phyloP scores from a whole-genome alignment of 163 green algal species.

The Botryococcus braunii region DNA sequence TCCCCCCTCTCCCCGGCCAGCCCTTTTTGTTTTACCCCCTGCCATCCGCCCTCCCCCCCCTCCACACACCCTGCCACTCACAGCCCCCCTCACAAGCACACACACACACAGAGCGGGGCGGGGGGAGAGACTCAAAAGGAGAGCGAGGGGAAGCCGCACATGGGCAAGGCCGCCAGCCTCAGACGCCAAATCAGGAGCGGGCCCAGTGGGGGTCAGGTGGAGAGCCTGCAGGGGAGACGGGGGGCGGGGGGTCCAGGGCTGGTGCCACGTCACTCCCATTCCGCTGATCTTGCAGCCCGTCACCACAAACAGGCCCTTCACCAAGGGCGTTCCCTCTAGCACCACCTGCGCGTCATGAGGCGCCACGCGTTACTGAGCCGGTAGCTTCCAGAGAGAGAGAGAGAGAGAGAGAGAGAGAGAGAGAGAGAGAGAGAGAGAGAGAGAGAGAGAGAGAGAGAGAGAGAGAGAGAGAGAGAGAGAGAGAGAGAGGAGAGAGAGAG shows the following conservation, averaged over 20 bases:
- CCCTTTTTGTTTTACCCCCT: too few relatives aligned
- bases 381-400: too few relatives aligned
- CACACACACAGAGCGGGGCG: not conserved
- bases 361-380: too few relatives aligned
- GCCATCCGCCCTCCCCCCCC: too few relatives aligned
- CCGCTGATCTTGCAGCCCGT: constrained; percentile 31
- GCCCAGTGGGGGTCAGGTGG: too few relatives aligned
- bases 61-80: not conserved
- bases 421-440: too few relatives aligned
- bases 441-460: too few relatives aligned
- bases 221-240: not conserved
- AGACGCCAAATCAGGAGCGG: not conserved
- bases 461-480: too few relatives aligned
- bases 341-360: constrained; percentile 9
- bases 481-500: too few relatives aligned
- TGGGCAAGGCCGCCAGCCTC: not conserved
- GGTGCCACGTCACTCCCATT: constrained; percentile 31
- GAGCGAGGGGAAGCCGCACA: not conserved
- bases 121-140: not conserved
- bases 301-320: constrained; percentile 30
- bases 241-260: constrained; percentile 19
- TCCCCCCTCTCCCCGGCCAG: too few relatives aligned
- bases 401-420: too few relatives aligned
- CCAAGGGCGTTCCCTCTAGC: constrained; percentile 34
- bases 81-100: not conserved